phyloP scores from a whole-genome alignment of 257 asterid genomes.

The Plantago major region DNA sequence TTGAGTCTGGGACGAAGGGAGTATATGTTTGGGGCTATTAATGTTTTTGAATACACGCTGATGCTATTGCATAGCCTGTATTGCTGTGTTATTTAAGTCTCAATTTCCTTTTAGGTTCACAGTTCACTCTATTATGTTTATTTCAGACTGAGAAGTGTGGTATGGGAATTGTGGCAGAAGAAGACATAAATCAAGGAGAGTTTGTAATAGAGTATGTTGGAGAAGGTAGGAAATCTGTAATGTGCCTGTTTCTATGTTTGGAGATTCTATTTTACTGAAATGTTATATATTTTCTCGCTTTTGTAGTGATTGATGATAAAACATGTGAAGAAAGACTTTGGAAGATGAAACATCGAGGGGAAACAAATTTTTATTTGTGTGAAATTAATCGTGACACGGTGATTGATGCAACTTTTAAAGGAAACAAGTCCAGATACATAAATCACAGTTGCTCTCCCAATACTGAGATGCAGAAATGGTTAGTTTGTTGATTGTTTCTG shows the following conservation, averaged over 20 bases:
- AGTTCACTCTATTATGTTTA: slow-evolving; percentile 20
- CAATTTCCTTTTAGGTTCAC: slow-evolving; percentile 11
- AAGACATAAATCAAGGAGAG: slow-evolving; percentile 80
- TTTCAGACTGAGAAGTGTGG: slow-evolving; percentile 99
- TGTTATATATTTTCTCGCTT: slow-evolving; percentile 12
- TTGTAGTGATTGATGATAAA: slow-evolving; percentile 91
- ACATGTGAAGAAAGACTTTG: slow-evolving; percentile 97
- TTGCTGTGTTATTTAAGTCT: background rate
- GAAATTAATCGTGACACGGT: slow-evolving; percentile 95
- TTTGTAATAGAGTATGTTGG: slow-evolving; percentile 97
- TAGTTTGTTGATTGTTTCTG: slow-evolving; percentile 20
- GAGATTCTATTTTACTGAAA: slow-evolving; percentile 13
- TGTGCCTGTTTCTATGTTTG: slow-evolving; percentile 8
- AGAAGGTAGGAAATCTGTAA: slow-evolving; percentile 52
- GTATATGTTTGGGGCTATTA: background rate
- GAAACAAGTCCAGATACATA: slow-evolving; percentile 93
- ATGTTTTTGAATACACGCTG: background rate
- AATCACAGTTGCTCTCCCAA: slow-evolving; percentile 97
- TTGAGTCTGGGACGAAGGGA: too few species aligned
- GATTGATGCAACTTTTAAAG: slow-evolving; percentile 96
- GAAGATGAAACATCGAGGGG: slow-evolving; percentile 94
- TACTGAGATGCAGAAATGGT: slow-evolving; percentile 99
- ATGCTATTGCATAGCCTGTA: slow-evolving; percentile 1
- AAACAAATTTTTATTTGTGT: slow-evolving; percentile 87
- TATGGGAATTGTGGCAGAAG: slow-evolving; percentile 84